phyloP scores from a whole-genome alignment of 2,329 filamentous ascomycete genomes.

The Aureobasidium sp. region DNA sequence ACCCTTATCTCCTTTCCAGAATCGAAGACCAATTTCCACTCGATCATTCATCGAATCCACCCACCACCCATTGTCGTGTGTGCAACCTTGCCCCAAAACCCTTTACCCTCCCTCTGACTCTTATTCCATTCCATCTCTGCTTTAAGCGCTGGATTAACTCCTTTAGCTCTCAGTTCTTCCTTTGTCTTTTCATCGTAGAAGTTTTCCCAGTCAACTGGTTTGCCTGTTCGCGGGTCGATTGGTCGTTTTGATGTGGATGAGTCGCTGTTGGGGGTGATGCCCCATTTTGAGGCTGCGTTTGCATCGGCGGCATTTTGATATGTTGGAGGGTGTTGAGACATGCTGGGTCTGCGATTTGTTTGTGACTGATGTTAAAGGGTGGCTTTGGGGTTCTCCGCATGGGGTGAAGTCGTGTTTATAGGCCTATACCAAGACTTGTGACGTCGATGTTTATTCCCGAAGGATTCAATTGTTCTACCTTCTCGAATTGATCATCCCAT shows the following conservation, averaged over 20 bases:
- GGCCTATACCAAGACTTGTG: too few species aligned
- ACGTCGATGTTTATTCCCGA: too few species aligned
- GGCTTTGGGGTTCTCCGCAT: too few species aligned
- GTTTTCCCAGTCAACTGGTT: slow-evolving; percentile 10
- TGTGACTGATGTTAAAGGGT: too few species aligned
- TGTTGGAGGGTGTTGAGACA: too few species aligned
- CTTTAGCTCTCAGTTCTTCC: slow-evolving; percentile 11
- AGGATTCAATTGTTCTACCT: too few species aligned
- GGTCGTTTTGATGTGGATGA: background rate
- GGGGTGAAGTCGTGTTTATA: too few species aligned
- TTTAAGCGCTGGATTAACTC: slow-evolving; percentile 14
- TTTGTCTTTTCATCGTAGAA: slow-evolving; percentile 12
- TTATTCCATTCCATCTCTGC: slow-evolving; percentile 15
- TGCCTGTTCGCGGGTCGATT: background rate
- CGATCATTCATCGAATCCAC: slow-evolving; percentile 1
- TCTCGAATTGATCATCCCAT: too few species aligned
- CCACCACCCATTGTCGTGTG: slow-evolving; percentile 14
- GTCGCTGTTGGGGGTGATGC: slow-evolving; percentile 1
- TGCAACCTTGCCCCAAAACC: slow-evolving; percentile 14
- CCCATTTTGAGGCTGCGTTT: slow-evolving; percentile 12
- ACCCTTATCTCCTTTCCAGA: too few species aligned
- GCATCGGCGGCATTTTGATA: background rate
- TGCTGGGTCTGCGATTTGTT: too few species aligned
- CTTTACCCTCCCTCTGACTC: background rate
- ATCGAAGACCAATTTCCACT: too few species aligned